Conservation (phyloP, 352 stramenopile genomes). For the Globisporangium middletonii region DNA sequence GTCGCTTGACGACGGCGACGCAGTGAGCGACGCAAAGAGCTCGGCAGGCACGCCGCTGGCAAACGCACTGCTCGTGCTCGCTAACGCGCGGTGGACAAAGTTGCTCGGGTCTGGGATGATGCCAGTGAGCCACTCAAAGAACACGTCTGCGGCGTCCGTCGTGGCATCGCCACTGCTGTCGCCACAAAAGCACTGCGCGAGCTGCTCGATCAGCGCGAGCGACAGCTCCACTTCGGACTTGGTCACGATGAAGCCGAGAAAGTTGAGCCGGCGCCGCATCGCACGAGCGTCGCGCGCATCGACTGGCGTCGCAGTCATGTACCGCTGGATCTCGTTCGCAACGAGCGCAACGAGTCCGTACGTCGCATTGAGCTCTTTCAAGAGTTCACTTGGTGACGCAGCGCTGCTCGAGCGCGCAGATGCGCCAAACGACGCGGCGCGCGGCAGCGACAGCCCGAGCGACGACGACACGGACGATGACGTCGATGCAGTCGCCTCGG, state of each 20-base stretch:
- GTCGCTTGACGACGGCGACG: conserved; percentile 5
- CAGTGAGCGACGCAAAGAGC: conserved; percentile 44
- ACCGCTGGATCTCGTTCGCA: conserved; percentile 47
- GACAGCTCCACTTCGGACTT: conserved; percentile 65
- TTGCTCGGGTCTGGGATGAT: conserved; percentile 67
- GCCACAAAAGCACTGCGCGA: conserved; percentile 55
- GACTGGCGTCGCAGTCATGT: conserved; percentile 13
- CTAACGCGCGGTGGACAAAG: conserved; percentile 63
- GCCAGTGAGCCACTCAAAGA: conserved; percentile 69
- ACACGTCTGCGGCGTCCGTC: conserved; percentile 36
- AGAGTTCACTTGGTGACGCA: conserved; percentile 39
- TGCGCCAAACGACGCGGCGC: conserved; percentile 13
- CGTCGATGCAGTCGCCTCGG: conserved; percentile 23
- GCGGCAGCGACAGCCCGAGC: conserved; percentile 24
- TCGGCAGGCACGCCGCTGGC: conserved; percentile 37
- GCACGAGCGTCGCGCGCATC: conserved; percentile 2
- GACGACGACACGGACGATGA: conserved; percentile 35
- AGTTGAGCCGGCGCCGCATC: conserved; percentile 49
- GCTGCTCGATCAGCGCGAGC: conserved; percentile 45
- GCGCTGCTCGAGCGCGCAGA: conserved; percentile 21
- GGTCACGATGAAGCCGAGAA: conserved; percentile 73
- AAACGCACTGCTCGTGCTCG: conserved; percentile 49
- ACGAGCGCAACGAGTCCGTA: conserved; percentile 57
- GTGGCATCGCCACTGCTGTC: not conserved
- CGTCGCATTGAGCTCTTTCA: conserved; percentile 63